phyloP scores from a whole-genome alignment of 2,329 filamentous ascomycete species.

The Colletotrichum acutatum region DNA sequence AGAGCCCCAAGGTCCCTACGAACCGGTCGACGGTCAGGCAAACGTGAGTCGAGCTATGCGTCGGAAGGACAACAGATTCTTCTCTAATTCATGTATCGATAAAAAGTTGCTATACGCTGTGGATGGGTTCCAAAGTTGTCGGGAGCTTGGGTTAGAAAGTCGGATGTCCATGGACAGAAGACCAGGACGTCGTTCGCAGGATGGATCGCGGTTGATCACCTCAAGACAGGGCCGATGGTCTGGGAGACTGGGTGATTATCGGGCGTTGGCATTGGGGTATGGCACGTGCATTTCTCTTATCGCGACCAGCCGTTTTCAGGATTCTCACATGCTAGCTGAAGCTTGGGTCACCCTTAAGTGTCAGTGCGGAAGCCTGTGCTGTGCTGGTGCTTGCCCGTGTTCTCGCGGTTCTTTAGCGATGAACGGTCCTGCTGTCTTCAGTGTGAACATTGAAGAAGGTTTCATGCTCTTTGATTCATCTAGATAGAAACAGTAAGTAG shows the following conservation, averaged over 20 bases:
- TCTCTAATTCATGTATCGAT: background rate
- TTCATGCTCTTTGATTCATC: background rate
- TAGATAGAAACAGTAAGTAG: background rate
- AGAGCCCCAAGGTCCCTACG: conserved; percentile 32
- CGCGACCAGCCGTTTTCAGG: conserved; percentile 27
- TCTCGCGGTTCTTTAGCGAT: background rate
- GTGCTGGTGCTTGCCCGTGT: background rate
- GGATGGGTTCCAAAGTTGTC: background rate
- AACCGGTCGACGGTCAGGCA: conserved; percentile 27
- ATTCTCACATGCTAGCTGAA: conserved; percentile 31
- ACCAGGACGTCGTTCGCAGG: conserved; percentile 9
- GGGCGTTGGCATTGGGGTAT: conserved; percentile 15
- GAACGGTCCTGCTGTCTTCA: background rate
- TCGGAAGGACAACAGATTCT: background rate
- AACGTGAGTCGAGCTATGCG: conserved; percentile 16
- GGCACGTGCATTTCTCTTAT: conserved; percentile 29
- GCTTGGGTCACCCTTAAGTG: conserved; percentile 1
- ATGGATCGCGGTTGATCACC: background rate
- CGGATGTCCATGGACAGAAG: conserved; percentile 1
- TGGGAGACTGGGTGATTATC: conserved; percentile 2
- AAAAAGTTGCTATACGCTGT: background rate
- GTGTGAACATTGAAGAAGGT: background rate
- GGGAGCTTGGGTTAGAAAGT: background rate
- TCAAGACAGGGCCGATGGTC: background rate
- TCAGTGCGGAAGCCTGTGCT: background rate